Evolutionary conservation across 2,329 filamentous ascomycete species (phyloP), one percentile per base, ranked within the genome.

Genomic region (Beauveria rudraprayagi): DNA sequence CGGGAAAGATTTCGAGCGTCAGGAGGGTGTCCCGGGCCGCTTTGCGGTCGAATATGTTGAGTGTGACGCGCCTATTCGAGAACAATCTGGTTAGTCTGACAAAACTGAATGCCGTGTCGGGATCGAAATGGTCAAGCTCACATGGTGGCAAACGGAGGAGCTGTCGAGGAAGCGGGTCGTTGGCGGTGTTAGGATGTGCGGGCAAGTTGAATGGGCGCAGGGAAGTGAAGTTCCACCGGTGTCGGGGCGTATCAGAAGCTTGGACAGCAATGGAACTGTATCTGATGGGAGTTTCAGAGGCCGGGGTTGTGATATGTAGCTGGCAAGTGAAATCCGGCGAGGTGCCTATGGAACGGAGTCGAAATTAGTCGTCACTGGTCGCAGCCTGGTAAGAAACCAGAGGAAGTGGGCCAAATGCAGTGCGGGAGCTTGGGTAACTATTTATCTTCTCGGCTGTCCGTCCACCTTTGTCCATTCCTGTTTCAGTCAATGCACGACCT

Each of bases 11-110:
- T 68, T 96, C 91, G 66, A 96, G 83, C 61, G 86, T 88, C 68
- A 96, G 80, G 70, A 96, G 83, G 70, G 91, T 89, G 65, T 87
- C 83, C 72, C 91, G 88, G 63, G 76, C 77, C 66, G 85, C 80
- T 71, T 89, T 85, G 65, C 88, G 85, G 66, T 89, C 88, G 71
- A 89, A 89, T 72, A 96, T 89, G 74, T 85, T 91, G 75, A 96
- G 85, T 57, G 91, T 94, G 76, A 96, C 88, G 75, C 87, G 89
- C 92, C 91, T 96, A 63, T 5, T 40, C 17, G 43, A 46, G 46
- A 57, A 52, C 63, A 57, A 30, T 2, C n/a, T 34, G n/a, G 30
- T 58, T 19, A 48, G 56, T 55, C 41, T 37, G 22, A 9, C 9
- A n/a, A 26, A 16, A 5, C 11, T 10, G 22, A 40, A 40, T 34